These are phyloP conservation scores for Penicillium olsonii DNA, from an alignment of 2,329 filamentous ascomycete species.

Conservation along the genomic window DNA sequence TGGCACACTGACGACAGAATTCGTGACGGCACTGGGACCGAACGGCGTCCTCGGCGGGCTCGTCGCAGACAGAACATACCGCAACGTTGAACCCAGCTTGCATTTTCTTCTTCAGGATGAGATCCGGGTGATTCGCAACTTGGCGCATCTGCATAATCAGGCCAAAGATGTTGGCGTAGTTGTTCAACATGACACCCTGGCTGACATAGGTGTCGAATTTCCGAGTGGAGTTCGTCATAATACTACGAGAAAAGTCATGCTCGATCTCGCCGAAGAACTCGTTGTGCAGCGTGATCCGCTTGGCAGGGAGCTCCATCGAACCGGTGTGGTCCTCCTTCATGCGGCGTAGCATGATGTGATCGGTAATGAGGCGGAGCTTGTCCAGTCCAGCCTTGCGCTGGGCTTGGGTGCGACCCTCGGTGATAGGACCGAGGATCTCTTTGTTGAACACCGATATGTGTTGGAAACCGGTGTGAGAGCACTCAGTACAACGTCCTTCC, in stretches of 20 bases:
- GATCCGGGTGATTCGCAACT: slow-evolving; percentile 91
- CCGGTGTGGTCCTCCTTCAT: slow-evolving; percentile 92
- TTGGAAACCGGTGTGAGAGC: slow-evolving; percentile 64
- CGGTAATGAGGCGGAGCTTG: slow-evolving; percentile 85
- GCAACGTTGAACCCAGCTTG: slow-evolving; percentile 87
- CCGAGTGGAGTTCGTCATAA: slow-evolving; percentile 88
- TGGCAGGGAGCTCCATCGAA: slow-evolving; percentile 94
- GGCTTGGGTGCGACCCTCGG: slow-evolving; percentile 54
- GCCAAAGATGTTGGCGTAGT: slow-evolving; percentile 98
- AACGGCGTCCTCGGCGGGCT: slow-evolving; percentile 91
- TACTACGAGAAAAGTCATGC: slow-evolving; percentile 90
- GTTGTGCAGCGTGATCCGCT: slow-evolving; percentile 86
- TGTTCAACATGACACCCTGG: slow-evolving; percentile 90
- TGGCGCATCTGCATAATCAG: slow-evolving; percentile 99
- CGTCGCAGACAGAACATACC: slow-evolving; percentile 93
- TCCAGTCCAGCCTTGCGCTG: slow-evolving; percentile 70
- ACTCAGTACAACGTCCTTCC: slow-evolving; percentile 69
- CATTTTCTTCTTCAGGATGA: slow-evolving; percentile 84
- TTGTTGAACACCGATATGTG: slow-evolving; percentile 89
- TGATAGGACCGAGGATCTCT: slow-evolving; percentile 82
- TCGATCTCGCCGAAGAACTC: slow-evolving; percentile 97
- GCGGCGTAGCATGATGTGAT: slow-evolving; percentile 92
- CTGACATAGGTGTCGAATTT: slow-evolving; percentile 96
- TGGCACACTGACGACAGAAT: slow-evolving; percentile 80
- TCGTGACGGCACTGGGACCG: slow-evolving; percentile 91